Evolutionary conservation across 768 basidiomycete species (phyloP).

Genomic region (Calvatia gigantea): DNA sequence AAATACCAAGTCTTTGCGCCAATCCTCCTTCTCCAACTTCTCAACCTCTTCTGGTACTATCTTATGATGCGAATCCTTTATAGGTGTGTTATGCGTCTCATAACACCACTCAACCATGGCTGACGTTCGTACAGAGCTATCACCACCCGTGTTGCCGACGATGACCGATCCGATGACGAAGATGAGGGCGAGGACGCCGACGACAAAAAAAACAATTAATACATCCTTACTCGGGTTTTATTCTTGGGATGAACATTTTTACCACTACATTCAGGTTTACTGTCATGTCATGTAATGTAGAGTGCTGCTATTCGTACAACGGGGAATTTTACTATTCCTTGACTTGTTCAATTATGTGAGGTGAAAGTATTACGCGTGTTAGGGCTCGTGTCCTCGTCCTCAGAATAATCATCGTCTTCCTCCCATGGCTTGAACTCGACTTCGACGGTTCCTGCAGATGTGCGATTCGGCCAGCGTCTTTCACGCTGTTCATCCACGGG

Average conservation of each 20-base stretch:
- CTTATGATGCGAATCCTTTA: slow-evolving; percentile 75
- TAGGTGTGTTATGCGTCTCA: slow-evolving; percentile 45
- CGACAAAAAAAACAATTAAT: slow-evolving; percentile 39
- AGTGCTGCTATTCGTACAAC: too few species aligned
- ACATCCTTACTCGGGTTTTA: too few species aligned
- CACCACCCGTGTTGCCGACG: slow-evolving; percentile 42
- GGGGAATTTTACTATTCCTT: background rate
- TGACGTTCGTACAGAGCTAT: slow-evolving; percentile 44
- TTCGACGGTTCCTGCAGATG: slow-evolving; percentile 36
- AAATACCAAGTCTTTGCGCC: slow-evolving; percentile 77
- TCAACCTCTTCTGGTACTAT: slow-evolving; percentile 95
- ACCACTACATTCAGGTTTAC: background rate
- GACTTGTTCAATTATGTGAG: background rate
- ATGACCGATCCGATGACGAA: slow-evolving; percentile 83
- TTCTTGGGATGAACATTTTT: background rate
- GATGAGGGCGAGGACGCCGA: slow-evolving; percentile 64
- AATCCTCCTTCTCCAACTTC: slow-evolving; percentile 67
- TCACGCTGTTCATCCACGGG: slow-evolving; percentile 75
- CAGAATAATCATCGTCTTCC: slow-evolving; percentile 50
- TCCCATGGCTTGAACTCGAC: slow-evolving; percentile 60
- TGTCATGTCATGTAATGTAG: background rate
- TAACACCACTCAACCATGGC: slow-evolving; percentile 7
- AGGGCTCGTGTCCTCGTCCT: slow-evolving; percentile 37
- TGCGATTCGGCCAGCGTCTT: slow-evolving; percentile 72
- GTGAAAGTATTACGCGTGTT: slow-evolving; percentile 17